These are phyloP conservation scores for Earliella scabrosa DNA, from an alignment of 1,284 basidiomycete genomes.

Conservation along the genomic window DNA sequence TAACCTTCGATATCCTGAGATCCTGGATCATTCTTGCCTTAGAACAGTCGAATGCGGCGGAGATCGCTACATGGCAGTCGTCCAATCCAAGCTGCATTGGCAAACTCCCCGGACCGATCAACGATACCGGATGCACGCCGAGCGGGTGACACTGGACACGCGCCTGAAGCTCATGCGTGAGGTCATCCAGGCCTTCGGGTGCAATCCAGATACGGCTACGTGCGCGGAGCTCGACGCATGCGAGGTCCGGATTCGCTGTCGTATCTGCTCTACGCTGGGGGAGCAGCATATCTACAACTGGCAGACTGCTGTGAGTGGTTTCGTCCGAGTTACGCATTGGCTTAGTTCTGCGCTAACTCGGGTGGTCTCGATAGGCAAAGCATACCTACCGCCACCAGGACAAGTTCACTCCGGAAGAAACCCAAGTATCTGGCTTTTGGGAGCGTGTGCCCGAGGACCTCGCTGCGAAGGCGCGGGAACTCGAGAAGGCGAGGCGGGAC, in stretches of 20 bases:
- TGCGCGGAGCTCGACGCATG: background rate
- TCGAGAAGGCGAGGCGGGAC: background rate
- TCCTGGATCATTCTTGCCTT: background rate
- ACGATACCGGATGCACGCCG: background rate
- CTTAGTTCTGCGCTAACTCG: background rate
- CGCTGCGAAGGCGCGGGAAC: background rate
- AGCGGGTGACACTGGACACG: background rate
- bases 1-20: background rate
- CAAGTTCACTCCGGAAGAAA: too few relatives aligned
- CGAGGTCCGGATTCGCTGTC: background rate
- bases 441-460: constrained; percentile 1
- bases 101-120: background rate
- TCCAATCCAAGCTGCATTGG: background rate
- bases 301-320: background rate
- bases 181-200: background rate
- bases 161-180: background rate
- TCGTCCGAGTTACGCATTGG: too few relatives aligned
- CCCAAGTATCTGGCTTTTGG: too few relatives aligned
- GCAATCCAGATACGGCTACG: background rate
- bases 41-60: background rate
- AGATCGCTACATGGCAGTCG: background rate
- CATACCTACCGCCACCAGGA: background rate
- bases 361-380: background rate
- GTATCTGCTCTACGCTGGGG: background rate
- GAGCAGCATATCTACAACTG: background rate